Conservation (phyloP, 306 rosid species). For the Lathyrus tuberosus region DNA sequence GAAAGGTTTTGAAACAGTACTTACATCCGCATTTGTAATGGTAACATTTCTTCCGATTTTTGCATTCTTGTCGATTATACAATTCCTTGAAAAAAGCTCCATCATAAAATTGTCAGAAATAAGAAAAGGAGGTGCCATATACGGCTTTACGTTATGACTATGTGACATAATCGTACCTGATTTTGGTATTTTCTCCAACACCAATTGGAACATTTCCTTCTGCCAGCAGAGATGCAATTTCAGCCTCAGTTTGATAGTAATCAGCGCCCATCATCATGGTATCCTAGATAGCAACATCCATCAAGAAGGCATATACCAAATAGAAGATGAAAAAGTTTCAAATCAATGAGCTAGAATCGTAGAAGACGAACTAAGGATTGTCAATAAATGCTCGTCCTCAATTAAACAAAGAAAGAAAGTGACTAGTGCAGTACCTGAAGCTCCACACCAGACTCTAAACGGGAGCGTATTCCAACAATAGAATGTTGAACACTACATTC, state of each 20-base stretch:
- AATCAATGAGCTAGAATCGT: background rate
- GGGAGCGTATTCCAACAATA: slow-evolving; percentile 92
- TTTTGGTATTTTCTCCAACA: slow-evolving; percentile 91
- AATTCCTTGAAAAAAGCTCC: slow-evolving; percentile 56
- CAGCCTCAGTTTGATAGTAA: slow-evolving; percentile 91
- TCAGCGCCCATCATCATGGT: slow-evolving; percentile 99
- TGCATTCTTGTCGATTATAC: slow-evolving; percentile 98
- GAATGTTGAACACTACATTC: slow-evolving; percentile 88
- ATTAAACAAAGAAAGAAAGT: background rate
- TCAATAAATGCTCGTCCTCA: too few species aligned
- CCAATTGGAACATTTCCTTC: slow-evolving; percentile 95
- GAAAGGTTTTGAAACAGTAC: slow-evolving; percentile 35
- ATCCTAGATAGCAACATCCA: slow-evolving; percentile 60
- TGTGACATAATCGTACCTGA: slow-evolving; percentile 57
- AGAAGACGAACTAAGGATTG: too few species aligned
- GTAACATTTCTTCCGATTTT: slow-evolving; percentile 84
- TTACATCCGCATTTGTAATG: slow-evolving; percentile 75
- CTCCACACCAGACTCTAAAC: slow-evolving; percentile 80
- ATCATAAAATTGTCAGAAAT: slow-evolving; percentile 32
- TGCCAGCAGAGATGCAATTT: slow-evolving; percentile 79
- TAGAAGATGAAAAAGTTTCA: background rate
- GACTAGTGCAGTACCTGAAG: slow-evolving; percentile 54
- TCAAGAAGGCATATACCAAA: background rate
- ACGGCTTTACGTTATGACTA: background rate
- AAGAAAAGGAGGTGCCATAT: background rate